A percentile compares a stretch with the other conserved stretches of the same genome.
These are phyloP conservation scores for Exophiala spinifera DNA, from an alignment of 2,329 filamentous ascomycete genomes.

Conservation along the genomic window DNA sequence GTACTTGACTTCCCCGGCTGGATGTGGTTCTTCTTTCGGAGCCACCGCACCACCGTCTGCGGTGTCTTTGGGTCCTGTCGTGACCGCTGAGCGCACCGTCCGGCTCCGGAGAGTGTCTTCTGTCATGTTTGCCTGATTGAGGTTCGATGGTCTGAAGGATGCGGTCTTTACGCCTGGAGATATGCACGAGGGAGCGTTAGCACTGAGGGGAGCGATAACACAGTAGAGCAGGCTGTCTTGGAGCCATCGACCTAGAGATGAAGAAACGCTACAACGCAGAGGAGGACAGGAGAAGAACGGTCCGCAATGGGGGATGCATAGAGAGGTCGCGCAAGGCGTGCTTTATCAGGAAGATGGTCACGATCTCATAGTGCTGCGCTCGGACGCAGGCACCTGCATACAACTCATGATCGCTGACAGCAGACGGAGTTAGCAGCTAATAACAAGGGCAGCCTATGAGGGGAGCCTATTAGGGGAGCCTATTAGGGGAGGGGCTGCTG, in stretches of 20 bases:
- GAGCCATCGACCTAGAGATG: not conserved
- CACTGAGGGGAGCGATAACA: not conserved
- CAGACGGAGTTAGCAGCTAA: no score
- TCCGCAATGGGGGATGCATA: not conserved
- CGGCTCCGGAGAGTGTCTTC: constrained; percentile 35
- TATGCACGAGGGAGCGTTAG: not conserved
- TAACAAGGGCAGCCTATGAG: not conserved
- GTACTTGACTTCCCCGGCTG: constrained; percentile 40
- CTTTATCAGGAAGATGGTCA: not conserved
- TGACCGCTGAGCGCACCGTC: constrained; percentile 7
- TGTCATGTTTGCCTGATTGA: constrained; percentile 32
- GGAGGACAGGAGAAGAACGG: not conserved
- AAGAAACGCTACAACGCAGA: not conserved
- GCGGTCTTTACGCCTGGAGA: not conserved
- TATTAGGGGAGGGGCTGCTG: no score
- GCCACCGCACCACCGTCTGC: constrained; percentile 12
- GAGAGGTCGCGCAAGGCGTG: not conserved
- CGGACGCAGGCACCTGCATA: not conserved
- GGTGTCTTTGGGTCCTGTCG: not conserved
- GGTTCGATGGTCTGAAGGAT: not conserved
- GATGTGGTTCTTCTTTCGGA: constrained; percentile 19
- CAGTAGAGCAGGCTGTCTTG: not conserved
- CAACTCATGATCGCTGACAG: not conserved
- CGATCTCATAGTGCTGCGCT: not conserved
- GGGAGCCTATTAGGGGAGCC: not conserved